Percentiles rank a stretch among this genome's conserved stretches.
phyloP scores from a whole-genome alignment of 495 filamentous ascomycete genomes.

The Xylaria nigripes region DNA sequence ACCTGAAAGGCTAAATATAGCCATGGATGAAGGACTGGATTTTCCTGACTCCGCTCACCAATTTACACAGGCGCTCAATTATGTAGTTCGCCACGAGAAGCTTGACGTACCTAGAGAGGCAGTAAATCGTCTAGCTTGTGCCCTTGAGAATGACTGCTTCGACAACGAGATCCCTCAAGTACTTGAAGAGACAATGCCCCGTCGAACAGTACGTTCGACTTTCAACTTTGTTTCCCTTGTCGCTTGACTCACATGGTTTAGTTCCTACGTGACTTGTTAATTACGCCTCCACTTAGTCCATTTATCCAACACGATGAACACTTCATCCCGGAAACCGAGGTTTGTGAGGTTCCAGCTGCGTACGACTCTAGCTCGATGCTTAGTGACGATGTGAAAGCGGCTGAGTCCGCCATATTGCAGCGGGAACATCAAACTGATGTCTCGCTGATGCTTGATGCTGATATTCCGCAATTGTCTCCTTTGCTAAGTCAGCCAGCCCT shows the following conservation, averaged over 20 bases:
- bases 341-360: slow-evolving; percentile 43
- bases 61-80: slow-evolving; percentile 19
- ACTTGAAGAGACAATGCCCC: slow-evolving; percentile 18
- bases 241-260: not conserved
- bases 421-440: slow-evolving; percentile 20
- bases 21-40: slow-evolving; percentile 42
- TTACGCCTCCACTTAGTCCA: slow-evolving; percentile 56
- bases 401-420: slow-evolving; percentile 36
- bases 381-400: slow-evolving; percentile 36
- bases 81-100: slow-evolving; percentile 33
- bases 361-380: slow-evolving; percentile 43
- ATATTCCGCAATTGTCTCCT: slow-evolving; percentile 7
- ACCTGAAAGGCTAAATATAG: slow-evolving; percentile 35
- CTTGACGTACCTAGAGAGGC: slow-evolving; percentile 34
- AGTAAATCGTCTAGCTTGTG: slow-evolving; percentile 31
- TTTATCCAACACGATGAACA: slow-evolving; percentile 27
- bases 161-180: slow-evolving; percentile 27
- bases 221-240: not conserved
- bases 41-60: slow-evolving; percentile 33
- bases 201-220: slow-evolving; percentile 30
- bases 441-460: not conserved
- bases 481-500: slow-evolving; percentile 1
- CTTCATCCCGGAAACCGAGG: slow-evolving; percentile 41
- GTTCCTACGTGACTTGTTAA: slow-evolving; percentile 8
- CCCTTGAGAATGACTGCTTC: slow-evolving; percentile 33